Evolutionary conservation across 2,329 filamentous ascomycete genomes (phyloP).

Genomic region (Aspergillus eucalypticola): DNA sequence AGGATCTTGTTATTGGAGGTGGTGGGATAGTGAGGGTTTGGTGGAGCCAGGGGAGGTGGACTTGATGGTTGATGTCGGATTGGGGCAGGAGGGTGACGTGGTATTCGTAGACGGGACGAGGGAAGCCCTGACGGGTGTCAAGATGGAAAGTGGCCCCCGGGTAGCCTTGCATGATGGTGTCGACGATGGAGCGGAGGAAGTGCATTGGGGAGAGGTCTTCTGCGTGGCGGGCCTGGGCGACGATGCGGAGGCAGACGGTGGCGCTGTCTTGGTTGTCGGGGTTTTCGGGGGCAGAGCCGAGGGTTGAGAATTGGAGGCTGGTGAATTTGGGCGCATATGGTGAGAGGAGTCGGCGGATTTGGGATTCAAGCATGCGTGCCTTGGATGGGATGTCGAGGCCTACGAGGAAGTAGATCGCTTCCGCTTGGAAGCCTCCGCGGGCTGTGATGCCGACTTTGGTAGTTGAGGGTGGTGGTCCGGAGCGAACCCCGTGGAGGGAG

Average conservation of each 20-base stretch:
- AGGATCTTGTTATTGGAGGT: constrained; percentile 18
- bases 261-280: constrained; percentile 45
- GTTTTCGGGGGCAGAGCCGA: constrained; percentile 35
- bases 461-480: constrained; percentile 49
- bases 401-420: constrained; percentile 47
- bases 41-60: constrained; percentile 25
- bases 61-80: constrained; percentile 26
- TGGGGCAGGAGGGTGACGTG: constrained; percentile 32
- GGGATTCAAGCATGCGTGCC: constrained; percentile 48
- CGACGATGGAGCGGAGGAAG: constrained; percentile 40
- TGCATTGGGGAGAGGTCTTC: constrained; percentile 34
- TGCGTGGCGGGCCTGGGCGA: constrained; percentile 48
- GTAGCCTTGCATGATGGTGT: constrained; percentile 45
- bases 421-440: constrained; percentile 50
- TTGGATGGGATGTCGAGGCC: constrained; percentile 51
- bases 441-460: constrained; percentile 54
- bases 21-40: constrained; percentile 21
- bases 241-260: constrained; percentile 45
- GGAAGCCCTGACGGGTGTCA: constrained; percentile 36
- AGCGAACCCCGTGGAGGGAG: constrained; percentile 49
- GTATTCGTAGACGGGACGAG: constrained; percentile 38
- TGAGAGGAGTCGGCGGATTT: constrained; percentile 43
- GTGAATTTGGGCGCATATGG: constrained; percentile 36
- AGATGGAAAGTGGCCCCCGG: constrained; percentile 40
- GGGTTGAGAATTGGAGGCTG: constrained; percentile 31